Evolutionary conservation across 768 basidiomycete species (phyloP), one percentile per base, ranked within the genome.

Genomic region (Suillus subalutaceus): DNA sequence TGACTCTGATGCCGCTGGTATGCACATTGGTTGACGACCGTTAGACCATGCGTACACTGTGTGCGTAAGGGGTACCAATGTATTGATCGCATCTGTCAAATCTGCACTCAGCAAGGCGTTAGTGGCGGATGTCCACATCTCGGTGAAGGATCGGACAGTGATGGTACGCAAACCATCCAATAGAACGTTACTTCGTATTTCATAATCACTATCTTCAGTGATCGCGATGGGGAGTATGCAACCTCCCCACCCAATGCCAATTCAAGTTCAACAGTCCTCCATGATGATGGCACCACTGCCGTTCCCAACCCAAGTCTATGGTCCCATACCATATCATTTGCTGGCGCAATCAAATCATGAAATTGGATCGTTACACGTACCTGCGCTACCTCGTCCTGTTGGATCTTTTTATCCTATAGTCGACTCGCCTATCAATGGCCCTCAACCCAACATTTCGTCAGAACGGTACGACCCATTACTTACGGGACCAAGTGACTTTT

Each of bases 21-120:
- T 43, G 50, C 65, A 57, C 9, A 69, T 58, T 32, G 10, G 20
- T 62, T 43, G 59, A 60, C 65, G 67, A 57, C 65, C 64, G 63
- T 53, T 66, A 86, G 86, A 69, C 86, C 86, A 59, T 87, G 86
- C 70, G 66, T 76, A 26, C 78, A 82, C 23, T 87, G 86, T 72
- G 72, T 73, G 65, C 82, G 83, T 46, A 86, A 86, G 74, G 80
- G 83, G 30, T 82, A 81, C 65, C 81, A 86, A 63, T 87, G 86
- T 66, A 66, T 85, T 63, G 84, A 87, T 66, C 81, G 82, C 53
- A 78, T 81, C 52, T 86, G 85, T 70, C 72, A 78, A 63, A 63
- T 75, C 40, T 87, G 86, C 70, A 72, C 73, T 20, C 79, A 79
- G 52, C 84, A 81, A 66, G 85, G 85, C 7, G 71, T 76, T 62